Conservation (phyloP, 78 protist genomes). For the Cavenderia fasciculata region DNA sequence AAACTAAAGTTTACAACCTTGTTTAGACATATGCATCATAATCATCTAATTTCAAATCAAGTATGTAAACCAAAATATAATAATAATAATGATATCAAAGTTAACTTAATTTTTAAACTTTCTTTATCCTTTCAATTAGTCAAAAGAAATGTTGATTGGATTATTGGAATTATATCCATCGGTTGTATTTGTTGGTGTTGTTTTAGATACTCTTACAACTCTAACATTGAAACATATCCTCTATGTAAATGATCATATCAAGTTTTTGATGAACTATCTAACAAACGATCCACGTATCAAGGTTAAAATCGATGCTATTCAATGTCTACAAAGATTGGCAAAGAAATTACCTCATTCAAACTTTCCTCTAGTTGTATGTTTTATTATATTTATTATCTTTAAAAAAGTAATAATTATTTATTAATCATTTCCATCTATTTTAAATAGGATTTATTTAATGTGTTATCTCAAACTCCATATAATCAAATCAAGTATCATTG, state of each 20-base stretch:
- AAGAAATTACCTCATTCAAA: conserved; percentile 48
- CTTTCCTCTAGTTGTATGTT: conserved; percentile 22
- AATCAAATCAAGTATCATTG: conserved; percentile 3
- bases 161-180: conserved; percentile 58
- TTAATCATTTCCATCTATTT: background rate
- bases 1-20: conserved; percentile 49
- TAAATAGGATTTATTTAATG: conserved; percentile 2
- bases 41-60: conserved; percentile 48
- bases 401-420: background rate
- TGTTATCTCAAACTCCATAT: background rate
- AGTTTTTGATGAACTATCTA: conserved; percentile 21
- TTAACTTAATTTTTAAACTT: background rate
- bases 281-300: conserved; percentile 32
- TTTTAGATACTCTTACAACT: conserved; percentile 49
- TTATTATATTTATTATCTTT: background rate
- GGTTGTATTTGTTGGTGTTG: conserved; percentile 2
- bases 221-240: conserved; percentile 42
- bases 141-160: conserved; percentile 30
- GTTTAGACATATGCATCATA: conserved; percentile 73
- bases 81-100: background rate
- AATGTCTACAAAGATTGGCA: conserved; percentile 39
- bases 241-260: conserved; percentile 46
- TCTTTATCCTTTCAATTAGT: background rate
- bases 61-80: background rate
- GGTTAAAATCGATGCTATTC: conserved; percentile 28